phyloP scores from a whole-genome alignment of 768 basidiomycete species.

The Podaxis sp. region DNA sequence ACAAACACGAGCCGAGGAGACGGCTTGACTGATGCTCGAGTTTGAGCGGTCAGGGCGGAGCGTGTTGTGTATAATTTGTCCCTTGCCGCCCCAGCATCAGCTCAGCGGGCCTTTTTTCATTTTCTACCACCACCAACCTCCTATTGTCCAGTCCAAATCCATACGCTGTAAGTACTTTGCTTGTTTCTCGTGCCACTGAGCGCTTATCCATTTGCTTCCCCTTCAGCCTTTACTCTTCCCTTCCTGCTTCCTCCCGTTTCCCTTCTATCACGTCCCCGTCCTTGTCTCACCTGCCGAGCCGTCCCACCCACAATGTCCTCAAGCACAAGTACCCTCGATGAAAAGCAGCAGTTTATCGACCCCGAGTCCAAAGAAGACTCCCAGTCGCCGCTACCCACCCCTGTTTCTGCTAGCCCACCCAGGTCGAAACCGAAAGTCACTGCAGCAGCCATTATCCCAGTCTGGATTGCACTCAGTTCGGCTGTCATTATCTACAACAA shows the following conservation, averaged over 20 bases:
- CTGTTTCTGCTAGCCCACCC: conserved; percentile 37
- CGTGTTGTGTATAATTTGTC: conserved; percentile 9
- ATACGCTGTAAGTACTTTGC: conserved; percentile 1
- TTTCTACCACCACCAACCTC: not conserved
- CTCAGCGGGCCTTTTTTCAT: not conserved
- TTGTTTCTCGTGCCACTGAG: not conserved
- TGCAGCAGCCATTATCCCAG: conserved; percentile 73
- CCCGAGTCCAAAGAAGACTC: conserved; percentile 12
- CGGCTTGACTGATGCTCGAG: no score
- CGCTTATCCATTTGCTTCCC: not conserved
- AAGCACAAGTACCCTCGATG: conserved; percentile 18
- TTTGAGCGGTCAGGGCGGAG: not conserved
- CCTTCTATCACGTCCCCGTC: not conserved
- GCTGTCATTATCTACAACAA: conserved; percentile 97
- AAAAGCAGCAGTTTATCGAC: conserved; percentile 24
- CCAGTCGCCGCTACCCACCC: conserved; percentile 50
- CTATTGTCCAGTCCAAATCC: conserved; percentile 1
- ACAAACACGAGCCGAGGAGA: no score
- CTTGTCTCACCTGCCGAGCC: not conserved
- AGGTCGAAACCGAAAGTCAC: conserved; percentile 55
- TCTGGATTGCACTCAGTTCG: conserved; percentile 91
- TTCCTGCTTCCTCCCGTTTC: conserved; percentile 1
- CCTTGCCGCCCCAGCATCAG: not conserved
- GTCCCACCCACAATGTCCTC: conserved; percentile 10
- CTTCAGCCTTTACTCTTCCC: not conserved